Base-by-base conservation (phyloP, 2,329 filamentous ascomycete genomes). In the Huntiella savannae region DNA sequence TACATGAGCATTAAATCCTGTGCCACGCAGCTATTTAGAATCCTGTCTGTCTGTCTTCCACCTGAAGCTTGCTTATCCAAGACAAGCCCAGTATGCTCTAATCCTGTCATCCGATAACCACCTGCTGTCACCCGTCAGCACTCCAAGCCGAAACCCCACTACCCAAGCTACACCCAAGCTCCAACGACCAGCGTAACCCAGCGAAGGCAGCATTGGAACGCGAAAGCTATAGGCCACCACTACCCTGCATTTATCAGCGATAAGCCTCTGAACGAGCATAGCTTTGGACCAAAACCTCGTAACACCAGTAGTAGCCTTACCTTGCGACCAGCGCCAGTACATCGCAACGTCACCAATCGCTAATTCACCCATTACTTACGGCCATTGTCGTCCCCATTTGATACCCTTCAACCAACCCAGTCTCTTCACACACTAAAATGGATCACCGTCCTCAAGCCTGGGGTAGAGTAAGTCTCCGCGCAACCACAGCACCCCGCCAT, bases 381-480 rank as follows among this genome's bases (percentile, higher is more conserved):
- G 19, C 22, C 15, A 43, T 43, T 32, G 17, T 17, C 8, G 39
- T 43, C 36, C 35, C 40, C 19, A 3, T 7, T 39, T 19, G 22
- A 28, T 38, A 22, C 22, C 43, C 46, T 5, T 5, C 17, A n/a
- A 19, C 13, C 43, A 46, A 42, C 51, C 22, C 32, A 19, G 8
- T 11, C 15, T 17, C 34, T 16, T 17, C 39, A 28, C n/a, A 15
- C 51, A 46, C 50, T 51, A 54, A 50, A 54, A 82, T 82, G 77
- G 78, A 82, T 63, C 77, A 82, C 64, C 72, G 77, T 63, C 77
- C 77, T 58, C 75, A 80, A 67, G 72, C 71, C 58, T 82, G 77
- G 77, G 77, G 77, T 54, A 75, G 77, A 66, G 77, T 81, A 71
- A 59, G 75, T 67, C 51, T 44, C 40, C 19, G 34, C 17, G 32